These are phyloP conservation scores for Microthyrium microscopicum DNA, from an alignment of 2,329 filamentous ascomycete genomes.

Conservation along the genomic window DNA sequence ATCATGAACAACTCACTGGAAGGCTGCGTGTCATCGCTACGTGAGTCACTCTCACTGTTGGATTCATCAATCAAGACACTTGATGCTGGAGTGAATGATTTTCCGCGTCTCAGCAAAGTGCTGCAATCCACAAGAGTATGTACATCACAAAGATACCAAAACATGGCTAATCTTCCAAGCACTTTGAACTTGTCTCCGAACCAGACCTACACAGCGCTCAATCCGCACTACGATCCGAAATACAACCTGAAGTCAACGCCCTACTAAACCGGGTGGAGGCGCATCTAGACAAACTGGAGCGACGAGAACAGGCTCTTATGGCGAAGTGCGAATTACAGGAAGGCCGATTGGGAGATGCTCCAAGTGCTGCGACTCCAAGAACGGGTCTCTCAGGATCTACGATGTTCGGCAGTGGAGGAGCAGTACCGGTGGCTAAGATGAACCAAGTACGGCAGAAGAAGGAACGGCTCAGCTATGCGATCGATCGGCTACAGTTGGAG, in stretches of 20 bases:
- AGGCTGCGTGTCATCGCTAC: constrained; percentile 43
- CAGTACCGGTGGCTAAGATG: constrained; percentile 39
- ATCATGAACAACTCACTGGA: constrained; percentile 31
- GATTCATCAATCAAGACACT: constrained; percentile 47
- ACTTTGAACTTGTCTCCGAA: constrained; percentile 86
- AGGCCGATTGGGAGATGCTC: constrained; percentile 40
- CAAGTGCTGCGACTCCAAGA: neutral
- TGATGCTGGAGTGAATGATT: constrained; percentile 45
- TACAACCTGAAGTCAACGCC: constrained; percentile 67
- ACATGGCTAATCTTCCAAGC: constrained; percentile 31
- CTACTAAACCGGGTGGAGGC: constrained; percentile 69
- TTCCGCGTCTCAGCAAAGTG: constrained; percentile 44
- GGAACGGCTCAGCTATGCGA: constrained; percentile 71
- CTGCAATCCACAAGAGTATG: constrained; percentile 44
- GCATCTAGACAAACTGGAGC: constrained; percentile 66
- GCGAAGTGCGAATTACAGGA: constrained; percentile 72
- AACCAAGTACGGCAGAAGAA: constrained; percentile 63
- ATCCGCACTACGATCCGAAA: constrained; percentile 69
- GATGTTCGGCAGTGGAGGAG: constrained; percentile 7
- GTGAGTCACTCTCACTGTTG: constrained; percentile 43
- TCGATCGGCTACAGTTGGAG: constrained; percentile 72
- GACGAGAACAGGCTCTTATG: constrained; percentile 68
- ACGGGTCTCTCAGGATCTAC: too few species aligned
- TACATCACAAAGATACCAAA: neutral
- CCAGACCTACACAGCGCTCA: constrained; percentile 68